Base-by-base conservation (phyloP, 805 yeast species). In the Monosporozyma siamensis region DNA sequence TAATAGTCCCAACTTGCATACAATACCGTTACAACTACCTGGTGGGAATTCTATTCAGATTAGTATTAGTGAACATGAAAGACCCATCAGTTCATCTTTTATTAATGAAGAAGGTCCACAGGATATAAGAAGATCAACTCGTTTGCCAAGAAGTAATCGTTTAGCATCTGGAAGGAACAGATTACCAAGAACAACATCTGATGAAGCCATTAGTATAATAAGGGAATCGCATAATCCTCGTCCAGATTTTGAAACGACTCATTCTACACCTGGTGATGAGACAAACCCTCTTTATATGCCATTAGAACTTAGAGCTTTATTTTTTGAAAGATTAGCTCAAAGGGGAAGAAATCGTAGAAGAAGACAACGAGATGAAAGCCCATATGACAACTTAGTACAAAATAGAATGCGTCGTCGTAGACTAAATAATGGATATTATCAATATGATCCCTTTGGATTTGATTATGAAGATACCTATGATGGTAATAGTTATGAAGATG, bases 41-140 rank as follows among this genome's bases (percentile, higher is more conserved):
- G 63, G 63, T 20, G 56, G 59, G 21, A 50, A 49, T 21, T 48
- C 49, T 2, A 27, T 59, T 29, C 44, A 48, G 22, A 48, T 59
- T 7, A 41, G 42, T 31, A 52, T 58, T 3, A 39, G 51, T 4
- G 45, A 48, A 18, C 48, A 43, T 3, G 63, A 58, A 32, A 45
- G 46, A 38, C 64, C 63, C 3, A 43, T 42, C 9, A 44, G 55
- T 20, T 49, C 59, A 23, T 59, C 64, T 1, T 47, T 24, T 23
- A 15, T 20, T 20, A 30, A 38, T 29, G 8, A 17, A 15, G 24
- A 22, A 29, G 8, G 32, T 14, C 18, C n/a, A n/a, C n/a, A n/a
- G n/a, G n/a, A 15, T 14, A 29, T 18, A 29, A 11, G 15, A 11
- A 36, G 31, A 11, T 9, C 25, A 24, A n/a, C n/a, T n/a, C n/a